Evolutionary conservation across 306 rosid genomes (phyloP).

Genomic region (Prunus campanulata): DNA sequence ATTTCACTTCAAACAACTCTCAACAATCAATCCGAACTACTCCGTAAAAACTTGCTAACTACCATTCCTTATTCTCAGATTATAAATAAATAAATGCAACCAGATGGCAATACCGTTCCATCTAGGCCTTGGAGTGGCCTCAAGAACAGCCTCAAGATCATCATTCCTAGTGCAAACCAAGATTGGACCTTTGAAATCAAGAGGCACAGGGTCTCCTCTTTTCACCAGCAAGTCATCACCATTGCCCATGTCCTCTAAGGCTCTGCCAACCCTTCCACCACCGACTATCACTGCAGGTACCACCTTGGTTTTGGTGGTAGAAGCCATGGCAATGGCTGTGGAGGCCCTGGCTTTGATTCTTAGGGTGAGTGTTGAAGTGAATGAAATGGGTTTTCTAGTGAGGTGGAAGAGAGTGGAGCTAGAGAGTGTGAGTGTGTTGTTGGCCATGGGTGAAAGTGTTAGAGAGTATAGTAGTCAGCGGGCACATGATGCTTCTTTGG

Average conservation of each 20-base stretch:
- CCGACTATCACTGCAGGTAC: constrained; percentile 88
- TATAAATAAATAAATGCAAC: not conserved
- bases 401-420: constrained; percentile 31
- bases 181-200: constrained; percentile 70
- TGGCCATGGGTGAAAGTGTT: constrained; percentile 36
- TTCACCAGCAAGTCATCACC: constrained; percentile 62
- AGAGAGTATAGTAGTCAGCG: not conserved
- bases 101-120: constrained; percentile 57
- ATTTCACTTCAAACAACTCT: not conserved
- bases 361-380: constrained; percentile 4
- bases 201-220: constrained; percentile 75
- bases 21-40: not conserved
- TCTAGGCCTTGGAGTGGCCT: constrained; percentile 75
- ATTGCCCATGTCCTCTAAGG: constrained; percentile 67
- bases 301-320: constrained; percentile 37
- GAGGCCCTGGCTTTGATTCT: constrained; percentile 22
- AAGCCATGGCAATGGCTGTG: constrained; percentile 31
- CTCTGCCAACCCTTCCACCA: constrained; percentile 81
- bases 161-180: constrained; percentile 89
- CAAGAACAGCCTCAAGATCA: constrained; percentile 82
- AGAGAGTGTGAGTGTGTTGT: constrained; percentile 31
- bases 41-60: not conserved
- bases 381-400: constrained; percentile 5
- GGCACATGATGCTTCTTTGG: constrained; percentile 14
- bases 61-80: too few species aligned